Evolutionary conservation across 257 asterid genomes (phyloP), one percentile per base, ranked within the genome.

Genomic region (Lithospermum erythrorhizon): DNA sequence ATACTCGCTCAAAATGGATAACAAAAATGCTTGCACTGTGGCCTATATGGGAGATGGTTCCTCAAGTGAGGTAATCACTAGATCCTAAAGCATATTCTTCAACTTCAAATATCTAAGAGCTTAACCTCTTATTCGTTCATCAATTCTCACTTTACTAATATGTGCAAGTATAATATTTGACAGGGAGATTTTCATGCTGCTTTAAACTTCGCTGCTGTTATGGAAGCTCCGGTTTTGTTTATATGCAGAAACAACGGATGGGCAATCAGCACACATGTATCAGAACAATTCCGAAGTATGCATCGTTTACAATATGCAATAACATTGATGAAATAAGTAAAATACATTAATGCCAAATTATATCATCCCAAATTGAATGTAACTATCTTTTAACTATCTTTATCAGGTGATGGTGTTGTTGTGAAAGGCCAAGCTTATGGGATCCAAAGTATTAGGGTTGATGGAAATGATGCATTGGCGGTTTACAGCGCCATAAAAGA

Each of bases 131-230:
- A 41, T 41, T 1, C 13, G 0, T 14, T 41, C 17, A 35, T 35
- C 49, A 41, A 13, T 13, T 41, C 0, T n/a, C 49, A 5, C 0
- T 27, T 2, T 27, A 2, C 49, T 41, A 41, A 41, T 13, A 41
- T 41, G 49, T 41, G 17, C 49, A 41, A 11, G 49, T 2, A 14
- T 0, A 41, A 41, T 41, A 13, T 41, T 41, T 41, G 49, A 41
- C 49, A 90, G 98, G 98, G 98, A 53, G 98, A 91, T 73, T 91
- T 91, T 68, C 98, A 88, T 70, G 98, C 96, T 23, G 96, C 80
- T 5, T n/a, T 91, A 77, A 91, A 91, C 72, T 88, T 91, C 65
- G 97, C 97, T 18, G 97, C 97, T 4, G 97, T 91, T 15, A 64
- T 77, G 86, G 96, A 88, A 53, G 95, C 84, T 51, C 97, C 98